Evolutionary conservation across 345 rosid species (phyloP).

Genomic region (Murraya paniculata): DNA sequence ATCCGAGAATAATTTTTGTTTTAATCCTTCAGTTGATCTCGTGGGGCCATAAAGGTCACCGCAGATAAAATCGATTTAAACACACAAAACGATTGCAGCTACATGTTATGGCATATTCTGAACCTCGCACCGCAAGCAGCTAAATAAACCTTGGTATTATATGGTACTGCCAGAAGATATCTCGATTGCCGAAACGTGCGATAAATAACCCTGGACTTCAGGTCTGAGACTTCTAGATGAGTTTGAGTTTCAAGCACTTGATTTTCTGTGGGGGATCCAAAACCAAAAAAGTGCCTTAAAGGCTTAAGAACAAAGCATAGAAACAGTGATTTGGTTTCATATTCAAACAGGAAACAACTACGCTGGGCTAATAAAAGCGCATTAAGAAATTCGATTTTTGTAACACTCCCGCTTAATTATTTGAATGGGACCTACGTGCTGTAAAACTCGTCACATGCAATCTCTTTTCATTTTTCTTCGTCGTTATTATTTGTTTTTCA

Average conservation of each 20-base stretch:
- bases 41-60: neutral
- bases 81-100: neutral
- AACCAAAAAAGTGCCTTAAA: neutral
- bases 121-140: too few species aligned
- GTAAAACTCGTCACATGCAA: constrained; percentile 5
- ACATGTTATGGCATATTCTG: too few species aligned
- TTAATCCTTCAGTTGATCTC: neutral
- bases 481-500: neutral
- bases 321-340: neutral
- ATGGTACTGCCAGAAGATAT: too few species aligned
- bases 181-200: too few species aligned
- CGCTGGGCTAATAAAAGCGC: neutral
- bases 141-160: too few species aligned
- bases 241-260: neutral
- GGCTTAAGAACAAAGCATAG: neutral
- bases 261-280: neutral
- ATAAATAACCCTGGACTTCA: neutral
- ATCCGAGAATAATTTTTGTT: neutral
- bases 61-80: neutral
- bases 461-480: neutral
- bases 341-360: neutral
- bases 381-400: neutral
- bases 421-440: neutral
- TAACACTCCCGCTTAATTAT: neutral
- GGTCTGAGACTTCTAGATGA: neutral